Conservation (phyloP, 805 yeast species). For the Groenewaldozyma tartarivorans region DNA sequence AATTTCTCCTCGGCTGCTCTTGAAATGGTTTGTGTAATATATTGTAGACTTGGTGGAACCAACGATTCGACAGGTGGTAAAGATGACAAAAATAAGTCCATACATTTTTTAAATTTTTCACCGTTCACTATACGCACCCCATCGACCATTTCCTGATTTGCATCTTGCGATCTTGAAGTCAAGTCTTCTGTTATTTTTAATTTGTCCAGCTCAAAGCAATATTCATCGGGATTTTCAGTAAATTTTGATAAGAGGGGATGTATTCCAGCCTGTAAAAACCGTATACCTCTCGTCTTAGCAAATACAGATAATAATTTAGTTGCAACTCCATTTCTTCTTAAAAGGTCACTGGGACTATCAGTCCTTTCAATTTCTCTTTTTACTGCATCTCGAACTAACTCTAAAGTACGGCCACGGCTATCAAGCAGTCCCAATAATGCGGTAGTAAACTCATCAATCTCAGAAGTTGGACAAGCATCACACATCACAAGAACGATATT, state of each 20-base stretch:
- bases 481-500: conserved; percentile 45
- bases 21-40: conserved; percentile 54
- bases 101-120: neutral
- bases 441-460: conserved; percentile 61
- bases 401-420: conserved; percentile 24
- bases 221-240: conserved; percentile 36
- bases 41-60: conserved; percentile 55
- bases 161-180: conserved; percentile 42
- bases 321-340: conserved; percentile 74
- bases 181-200: conserved; percentile 24
- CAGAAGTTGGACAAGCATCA: conserved; percentile 54
- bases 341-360: conserved; percentile 56
- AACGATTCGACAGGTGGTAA: conserved; percentile 34
- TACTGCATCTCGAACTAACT: conserved; percentile 45
- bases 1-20: conserved; percentile 46
- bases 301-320: conserved; percentile 66
- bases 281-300: conserved; percentile 57
- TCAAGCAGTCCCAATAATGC: conserved; percentile 50
- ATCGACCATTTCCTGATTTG: conserved; percentile 46
- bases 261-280: conserved; percentile 45
- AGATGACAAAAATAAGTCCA: neutral
- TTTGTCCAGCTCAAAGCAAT: conserved; percentile 47
- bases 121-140: conserved; percentile 27
- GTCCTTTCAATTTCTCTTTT: conserved; percentile 54
- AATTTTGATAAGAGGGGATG: conserved; percentile 50